Evolutionary conservation across 2,329 filamentous ascomycete genomes (phyloP).

Genomic region (Fusarium veterinarium): DNA sequence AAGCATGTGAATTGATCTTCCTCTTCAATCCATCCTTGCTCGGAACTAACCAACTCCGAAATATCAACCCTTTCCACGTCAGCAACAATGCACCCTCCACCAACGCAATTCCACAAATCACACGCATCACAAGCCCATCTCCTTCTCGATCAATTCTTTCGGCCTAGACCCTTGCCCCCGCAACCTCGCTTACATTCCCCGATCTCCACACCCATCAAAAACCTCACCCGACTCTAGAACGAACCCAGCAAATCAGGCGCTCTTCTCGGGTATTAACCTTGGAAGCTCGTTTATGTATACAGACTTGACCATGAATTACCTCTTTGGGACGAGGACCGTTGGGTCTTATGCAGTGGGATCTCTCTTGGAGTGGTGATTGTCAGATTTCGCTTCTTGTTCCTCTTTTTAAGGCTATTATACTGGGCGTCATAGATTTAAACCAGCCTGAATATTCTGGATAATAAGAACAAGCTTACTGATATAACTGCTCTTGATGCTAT

Average conservation of each 20-base stretch:
- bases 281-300: constrained; percentile 21
- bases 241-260: constrained; percentile 13
- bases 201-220: constrained; percentile 9
- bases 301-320: constrained; percentile 7
- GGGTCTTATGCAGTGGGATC: not conserved
- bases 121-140: not conserved
- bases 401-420: not conserved
- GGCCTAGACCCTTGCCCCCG: constrained; percentile 26
- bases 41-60: constrained; percentile 28
- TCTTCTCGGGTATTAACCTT: constrained; percentile 23
- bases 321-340: not conserved
- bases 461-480: not conserved
- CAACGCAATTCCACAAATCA: constrained; percentile 24
- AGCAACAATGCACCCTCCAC: constrained; percentile 12
- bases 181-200: constrained; percentile 29
- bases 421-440: constrained; percentile 28
- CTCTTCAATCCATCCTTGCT: constrained; percentile 16
- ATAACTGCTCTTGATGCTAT: not conserved
- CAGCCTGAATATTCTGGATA: not conserved
- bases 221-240: constrained; percentile 21
- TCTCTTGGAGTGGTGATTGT: not conserved
- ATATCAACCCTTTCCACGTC: constrained; percentile 18
- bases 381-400: constrained; percentile 1
- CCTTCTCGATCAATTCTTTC: constrained; percentile 27
- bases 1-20: not conserved